phyloP scores from a whole-genome alignment of 2,329 filamentous ascomycete genomes.

The Biscogniauxia marginata region DNA sequence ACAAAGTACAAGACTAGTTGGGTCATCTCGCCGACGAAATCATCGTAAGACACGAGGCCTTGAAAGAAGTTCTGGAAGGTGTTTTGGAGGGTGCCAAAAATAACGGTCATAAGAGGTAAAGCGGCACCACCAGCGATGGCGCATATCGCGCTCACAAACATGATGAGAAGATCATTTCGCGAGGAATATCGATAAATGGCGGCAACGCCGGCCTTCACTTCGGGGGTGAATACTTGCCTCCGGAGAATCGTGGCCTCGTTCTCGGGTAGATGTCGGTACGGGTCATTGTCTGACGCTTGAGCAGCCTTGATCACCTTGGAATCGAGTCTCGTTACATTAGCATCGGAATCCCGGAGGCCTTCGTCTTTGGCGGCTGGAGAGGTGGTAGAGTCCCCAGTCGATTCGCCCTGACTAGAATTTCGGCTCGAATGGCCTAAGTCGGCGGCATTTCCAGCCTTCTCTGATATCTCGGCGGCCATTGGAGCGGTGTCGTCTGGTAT shows the following conservation, averaged over 20 bases:
- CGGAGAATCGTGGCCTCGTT: constrained; percentile 67
- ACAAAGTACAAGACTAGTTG: constrained; percentile 77
- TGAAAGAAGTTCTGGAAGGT: constrained; percentile 67
- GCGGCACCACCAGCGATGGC: constrained; percentile 73
- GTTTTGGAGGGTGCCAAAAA: constrained; percentile 75
- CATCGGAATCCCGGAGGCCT: constrained; percentile 8
- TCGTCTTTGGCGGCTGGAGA: constrained; percentile 13
- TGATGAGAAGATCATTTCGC: constrained; percentile 61
- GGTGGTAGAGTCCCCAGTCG: constrained; percentile 26
- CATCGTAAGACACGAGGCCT: constrained; percentile 43
- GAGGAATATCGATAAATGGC: constrained; percentile 71
- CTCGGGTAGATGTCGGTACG: constrained; percentile 61
- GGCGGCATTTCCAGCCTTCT: constrained; percentile 29
- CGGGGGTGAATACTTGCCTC: constrained; percentile 64
- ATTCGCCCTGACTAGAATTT: constrained; percentile 37
- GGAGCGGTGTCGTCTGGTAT: constrained; percentile 3
- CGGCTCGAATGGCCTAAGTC: constrained; percentile 27
- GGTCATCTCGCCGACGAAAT: constrained; percentile 60
- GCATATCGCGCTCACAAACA: constrained; percentile 59
- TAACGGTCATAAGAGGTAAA: constrained; percentile 75
- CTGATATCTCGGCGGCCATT: constrained; percentile 25
- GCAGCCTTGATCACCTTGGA: constrained; percentile 38
- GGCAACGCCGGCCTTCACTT: constrained; percentile 61
- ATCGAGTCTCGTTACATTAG: constrained; percentile 41
- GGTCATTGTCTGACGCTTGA: constrained; percentile 48